Evolutionary conservation across 192 early-diverging fungal species (phyloP), one percentile per base, ranked within the genome.

Genomic region (Backusella tuberculispora): DNA sequence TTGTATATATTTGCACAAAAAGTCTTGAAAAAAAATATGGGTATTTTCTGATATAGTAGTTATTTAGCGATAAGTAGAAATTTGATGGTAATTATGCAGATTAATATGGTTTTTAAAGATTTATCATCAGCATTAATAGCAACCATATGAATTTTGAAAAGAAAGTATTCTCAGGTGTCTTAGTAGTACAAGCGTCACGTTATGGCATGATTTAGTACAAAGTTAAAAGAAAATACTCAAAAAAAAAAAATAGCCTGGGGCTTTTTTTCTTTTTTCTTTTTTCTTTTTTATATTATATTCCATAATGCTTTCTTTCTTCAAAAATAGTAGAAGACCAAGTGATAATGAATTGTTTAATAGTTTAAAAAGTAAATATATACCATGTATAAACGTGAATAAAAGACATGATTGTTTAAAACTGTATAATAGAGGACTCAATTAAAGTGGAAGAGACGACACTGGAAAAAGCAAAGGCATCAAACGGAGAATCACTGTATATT

Each of bases 401-500:
- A 3, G 9, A 10, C 53, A 60, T 29, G 26, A 13, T 26, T 60
- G 24, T 60, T 60, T 26, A 60, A 24, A 24, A 26, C 3, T 13
- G 26, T 24, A 60, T 26, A 10, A 26, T 60, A 60, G 53, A 60
- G 53, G 53, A 60, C 26, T 60, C 53, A 60, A 60, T 60, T 60
- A 60, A 60, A 24, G 53, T 60, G 12, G 53, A 60, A 26, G 26
- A n/a, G 12, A 60, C 53, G 21, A 60, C 53, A 60, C 53, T 60
- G 21, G 53, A 60, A 13, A 60, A 60, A 60, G 53, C 53, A 60
- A 60, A 24, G 53, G 21, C 53, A 60, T 60, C 53, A 60, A 60
- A 60, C 9, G 53, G 53, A 19, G 53, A 60, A 12, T 19, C 53
- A 60, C 21, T 60, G 10, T 60, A 60, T 60, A 24, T 24, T 24